Base-by-base conservation (phyloP, 2,329 filamentous ascomycete genomes). In the Exophiala dermatitidis region DNA sequence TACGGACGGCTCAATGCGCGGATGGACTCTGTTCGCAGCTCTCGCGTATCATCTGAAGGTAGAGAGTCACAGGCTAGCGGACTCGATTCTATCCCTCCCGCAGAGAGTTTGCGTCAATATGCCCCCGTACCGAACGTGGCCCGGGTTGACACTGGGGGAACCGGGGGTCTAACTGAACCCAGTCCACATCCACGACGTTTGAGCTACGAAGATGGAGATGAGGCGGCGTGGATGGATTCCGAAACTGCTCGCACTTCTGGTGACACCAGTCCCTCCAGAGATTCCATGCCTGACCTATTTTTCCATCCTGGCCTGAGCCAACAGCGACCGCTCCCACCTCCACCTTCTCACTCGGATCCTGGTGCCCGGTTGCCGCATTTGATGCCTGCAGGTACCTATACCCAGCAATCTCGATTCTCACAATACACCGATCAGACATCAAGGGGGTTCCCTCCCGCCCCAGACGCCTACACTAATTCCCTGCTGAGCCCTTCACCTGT, bases 121-220 rank as follows among this genome's bases (percentile, higher is more conserved):
- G 66, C 77, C 6, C 76, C 81, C 60, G 49, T 48, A 19, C 56
- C 56, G 29, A 75, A 68, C 9, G 77, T 83, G 50, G 88, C 86
- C 4, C 80, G 86, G 50, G 85, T 95, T 47, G 91, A 97, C 68
- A 90, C 88, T 44, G 86, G 82, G 46, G 90, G 88, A 5, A 96
- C 90, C n/a, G 93, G 91, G 38, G 93, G 93, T 1, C 71, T 96
- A 30, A 83, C 90, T 57, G 81, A 87, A 53, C 90, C 90, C 1
- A 82, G 77, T 46, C 77, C 76, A 4, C 80, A 72, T 57, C 69
- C 68, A 41, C 73, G 90, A 60, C 81, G 89, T 56, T 76, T 90
- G 63, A 96, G 90, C 70, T 96, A 93, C 63, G 91, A 97, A 62
- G 89, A 95, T 66, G 91, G 88, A 1, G 93, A 96, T 62, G 93